phyloP scores from a whole-genome alignment of 139 green algal genomes.

The Chlorokybus atmophyticus region DNA sequence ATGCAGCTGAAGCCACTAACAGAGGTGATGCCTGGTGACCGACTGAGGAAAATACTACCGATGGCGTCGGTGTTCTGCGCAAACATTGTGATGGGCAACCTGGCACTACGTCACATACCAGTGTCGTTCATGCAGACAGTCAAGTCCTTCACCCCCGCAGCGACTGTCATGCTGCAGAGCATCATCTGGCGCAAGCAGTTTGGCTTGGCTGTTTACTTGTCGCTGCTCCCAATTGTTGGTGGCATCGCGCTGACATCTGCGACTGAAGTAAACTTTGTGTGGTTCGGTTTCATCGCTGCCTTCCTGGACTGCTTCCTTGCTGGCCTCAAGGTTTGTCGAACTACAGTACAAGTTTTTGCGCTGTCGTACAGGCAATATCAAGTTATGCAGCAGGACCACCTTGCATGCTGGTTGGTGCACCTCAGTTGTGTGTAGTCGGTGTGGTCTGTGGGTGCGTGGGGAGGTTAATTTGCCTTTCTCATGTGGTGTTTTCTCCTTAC shows the following conservation, averaged over 20 bases:
- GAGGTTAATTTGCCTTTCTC: background rate
- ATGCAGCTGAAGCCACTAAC: conserved; percentile 21
- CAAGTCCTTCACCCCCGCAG: conserved; percentile 71
- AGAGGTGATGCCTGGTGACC: conserved; percentile 17
- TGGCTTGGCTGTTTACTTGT: conserved; percentile 21
- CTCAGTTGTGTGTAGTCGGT: background rate
- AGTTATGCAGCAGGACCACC: too few species aligned
- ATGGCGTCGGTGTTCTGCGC: conserved; percentile 68
- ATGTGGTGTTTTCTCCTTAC: background rate
- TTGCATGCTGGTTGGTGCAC: too few species aligned
- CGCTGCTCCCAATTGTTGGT: conserved; percentile 24
- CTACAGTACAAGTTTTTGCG: too few species aligned
- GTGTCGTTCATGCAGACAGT: conserved; percentile 89
- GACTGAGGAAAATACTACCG: conserved; percentile 32
- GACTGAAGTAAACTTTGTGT: conserved; percentile 17
- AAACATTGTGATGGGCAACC: conserved; percentile 83
- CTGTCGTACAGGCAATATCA: too few species aligned
- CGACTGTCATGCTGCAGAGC: conserved; percentile 23
- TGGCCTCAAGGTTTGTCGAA: conserved; percentile 14
- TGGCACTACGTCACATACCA: conserved; percentile 61
- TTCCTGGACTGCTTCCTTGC: conserved; percentile 20
- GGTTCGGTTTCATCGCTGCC: conserved; percentile 20
- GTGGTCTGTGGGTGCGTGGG: too few species aligned
- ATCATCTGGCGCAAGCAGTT: conserved; percentile 21
- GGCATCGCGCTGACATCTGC: conserved; percentile 22